Evolutionary conservation across 225 moss, liverwort and hornwort genomes (phyloP).

Genomic region (Marchantia paleacea): DNA sequence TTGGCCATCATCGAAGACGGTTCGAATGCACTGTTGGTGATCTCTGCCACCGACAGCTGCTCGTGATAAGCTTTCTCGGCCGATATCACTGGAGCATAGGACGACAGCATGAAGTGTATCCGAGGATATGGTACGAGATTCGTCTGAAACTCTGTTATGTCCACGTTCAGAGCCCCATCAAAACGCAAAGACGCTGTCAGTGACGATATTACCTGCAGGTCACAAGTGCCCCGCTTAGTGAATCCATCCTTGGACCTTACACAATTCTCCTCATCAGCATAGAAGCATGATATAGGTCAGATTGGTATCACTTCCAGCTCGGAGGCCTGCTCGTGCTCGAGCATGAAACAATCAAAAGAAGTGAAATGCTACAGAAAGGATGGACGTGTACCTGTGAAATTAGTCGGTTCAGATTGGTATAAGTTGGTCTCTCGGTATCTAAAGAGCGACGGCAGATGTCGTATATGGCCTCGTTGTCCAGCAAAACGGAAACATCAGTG

Average conservation of each 20-base stretch:
- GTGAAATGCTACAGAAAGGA: no score
- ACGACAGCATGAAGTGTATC: slow-evolving; percentile 33
- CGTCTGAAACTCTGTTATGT: slow-evolving; percentile 32
- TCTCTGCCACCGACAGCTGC: slow-evolving; percentile 29
- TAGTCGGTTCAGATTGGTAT: slow-evolving; percentile 25
- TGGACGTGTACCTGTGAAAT: slow-evolving; percentile 23
- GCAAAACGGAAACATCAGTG: slow-evolving; percentile 27
- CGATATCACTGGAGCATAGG: slow-evolving; percentile 28
- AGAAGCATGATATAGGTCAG: no score
- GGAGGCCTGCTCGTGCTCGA: no score
- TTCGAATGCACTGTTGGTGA: slow-evolving; percentile 30
- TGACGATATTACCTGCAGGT: slow-evolving; percentile 27
- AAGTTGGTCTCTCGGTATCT: slow-evolving; percentile 29
- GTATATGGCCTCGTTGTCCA: slow-evolving; percentile 32
- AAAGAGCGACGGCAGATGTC: slow-evolving; percentile 30
- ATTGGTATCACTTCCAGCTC: no score
- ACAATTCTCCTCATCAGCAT: no score
- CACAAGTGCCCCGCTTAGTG: background rate
- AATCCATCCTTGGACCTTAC: no score
- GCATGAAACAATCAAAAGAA: no score
- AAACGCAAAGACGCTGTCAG: slow-evolving; percentile 28
- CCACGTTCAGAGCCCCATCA: slow-evolving; percentile 32
- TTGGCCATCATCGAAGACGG: slow-evolving; percentile 33
- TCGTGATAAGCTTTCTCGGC: slow-evolving; percentile 33
- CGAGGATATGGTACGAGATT: slow-evolving; percentile 31